Evolutionary conservation across 495 filamentous ascomycete species (phyloP).

Genomic region (Penicillium cinerascens): DNA sequence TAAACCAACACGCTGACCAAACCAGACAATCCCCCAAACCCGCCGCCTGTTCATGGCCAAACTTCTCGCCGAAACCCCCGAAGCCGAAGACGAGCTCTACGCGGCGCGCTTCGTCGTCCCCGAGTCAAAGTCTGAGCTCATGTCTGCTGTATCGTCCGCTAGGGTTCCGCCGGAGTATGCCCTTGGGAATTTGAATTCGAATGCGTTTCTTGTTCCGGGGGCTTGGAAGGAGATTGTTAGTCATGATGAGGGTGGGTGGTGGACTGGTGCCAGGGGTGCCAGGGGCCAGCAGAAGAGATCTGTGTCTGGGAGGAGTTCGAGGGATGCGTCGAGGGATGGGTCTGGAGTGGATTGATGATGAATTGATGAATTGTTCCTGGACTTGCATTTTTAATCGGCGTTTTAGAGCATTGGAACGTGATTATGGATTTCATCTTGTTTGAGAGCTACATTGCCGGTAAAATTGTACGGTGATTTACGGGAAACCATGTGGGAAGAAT

Average conservation of each 20-base stretch:
- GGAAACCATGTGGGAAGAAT: neutral
- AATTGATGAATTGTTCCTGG: too few species aligned
- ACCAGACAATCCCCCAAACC: constrained; percentile 39
- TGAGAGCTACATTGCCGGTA: neutral
- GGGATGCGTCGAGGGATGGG: constrained; percentile 1
- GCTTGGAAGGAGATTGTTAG: constrained; percentile 15
- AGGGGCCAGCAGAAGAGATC: neutral
- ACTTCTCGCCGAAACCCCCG: constrained; percentile 30
- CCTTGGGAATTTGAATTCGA: constrained; percentile 4
- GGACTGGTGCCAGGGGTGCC: constrained; percentile 10
- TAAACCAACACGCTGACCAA: neutral
- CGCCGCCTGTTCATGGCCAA: constrained; percentile 37
- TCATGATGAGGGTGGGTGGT: constrained; percentile 16
- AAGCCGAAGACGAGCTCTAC: constrained; percentile 28
- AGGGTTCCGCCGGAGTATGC: neutral
- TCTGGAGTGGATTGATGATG: neutral
- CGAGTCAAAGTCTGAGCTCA: constrained; percentile 6
- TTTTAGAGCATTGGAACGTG: neutral
- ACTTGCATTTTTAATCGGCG: too few species aligned
- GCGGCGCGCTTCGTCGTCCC: constrained; percentile 29
- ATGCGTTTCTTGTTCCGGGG: constrained; percentile 11
- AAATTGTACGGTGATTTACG: neutral
- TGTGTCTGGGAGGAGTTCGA: constrained; percentile 12
- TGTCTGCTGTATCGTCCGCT: neutral
- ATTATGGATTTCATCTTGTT: neutral